phyloP scores from a whole-genome alignment of 148 eudicot genomes.

The Heliamphora exappendiculata region DNA sequence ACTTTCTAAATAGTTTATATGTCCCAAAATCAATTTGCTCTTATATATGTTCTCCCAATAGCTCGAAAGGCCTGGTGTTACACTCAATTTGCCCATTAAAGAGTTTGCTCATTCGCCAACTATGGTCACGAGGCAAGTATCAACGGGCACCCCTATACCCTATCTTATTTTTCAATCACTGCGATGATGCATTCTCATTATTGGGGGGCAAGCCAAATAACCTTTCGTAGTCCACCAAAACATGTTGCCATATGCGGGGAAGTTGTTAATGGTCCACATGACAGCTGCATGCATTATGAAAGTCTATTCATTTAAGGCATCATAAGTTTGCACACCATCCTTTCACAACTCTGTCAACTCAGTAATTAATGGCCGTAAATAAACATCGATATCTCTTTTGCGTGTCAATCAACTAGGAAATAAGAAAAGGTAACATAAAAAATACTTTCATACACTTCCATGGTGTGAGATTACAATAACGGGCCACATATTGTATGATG shows the following conservation, averaged over 20 bases:
- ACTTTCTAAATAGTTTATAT: background rate
- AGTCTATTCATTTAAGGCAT: background rate
- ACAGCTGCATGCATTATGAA: no score
- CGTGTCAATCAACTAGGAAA: background rate
- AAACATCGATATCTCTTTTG: background rate
- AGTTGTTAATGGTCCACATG: no score
- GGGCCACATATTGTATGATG: background rate
- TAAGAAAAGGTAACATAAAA: background rate
- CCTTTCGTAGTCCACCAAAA: no score
- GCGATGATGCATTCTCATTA: background rate
- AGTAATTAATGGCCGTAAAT: background rate
- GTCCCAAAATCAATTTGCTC: background rate
- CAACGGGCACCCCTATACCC: background rate
- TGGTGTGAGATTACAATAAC: background rate
- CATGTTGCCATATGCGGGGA: no score
- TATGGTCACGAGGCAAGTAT: background rate
- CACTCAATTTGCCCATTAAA: background rate
- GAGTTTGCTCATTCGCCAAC: background rate
- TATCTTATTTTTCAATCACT: background rate
- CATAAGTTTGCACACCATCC: background rate
- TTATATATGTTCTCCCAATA: background rate
- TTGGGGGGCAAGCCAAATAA: background rate
- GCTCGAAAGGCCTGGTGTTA: background rate
- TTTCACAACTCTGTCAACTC: background rate
- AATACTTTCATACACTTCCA: background rate